Base-by-base conservation (phyloP, 495 filamentous ascomycete species). In the Aspergillus cristatus region DNA sequence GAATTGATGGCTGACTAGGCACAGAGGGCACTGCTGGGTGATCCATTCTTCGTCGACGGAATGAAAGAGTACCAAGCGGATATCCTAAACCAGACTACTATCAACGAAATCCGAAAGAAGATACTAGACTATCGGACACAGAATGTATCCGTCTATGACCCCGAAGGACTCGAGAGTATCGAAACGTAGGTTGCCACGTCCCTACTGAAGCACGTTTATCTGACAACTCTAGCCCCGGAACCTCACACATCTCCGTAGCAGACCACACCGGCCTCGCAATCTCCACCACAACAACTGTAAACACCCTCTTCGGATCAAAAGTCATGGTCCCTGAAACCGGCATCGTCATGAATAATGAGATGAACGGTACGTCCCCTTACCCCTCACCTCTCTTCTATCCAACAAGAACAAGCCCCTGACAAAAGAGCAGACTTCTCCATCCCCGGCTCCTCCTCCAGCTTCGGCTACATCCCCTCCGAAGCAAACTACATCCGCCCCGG, bases 311-410 rank as follows among this genome's bases (percentile, higher is more conserved):
- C 38, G 89, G 89, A 13, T 78, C 75, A 30, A 62, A 75, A 18
- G 45, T 94, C 25, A 76, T 94, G 62, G 79, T 87, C 1, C 86
- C 86, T 0, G 78, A 87, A 48, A 91, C 86, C 0, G 79, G 80
- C 22, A 74, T 95, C 34, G 84, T 94, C 33, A 83, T 90, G 78
- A 96, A 96, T 56, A 78, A 94, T 51, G 85, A 94, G 53, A 94
- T 94, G 88, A 84, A 94, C 53, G 84, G 83, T 72, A 56, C 45
- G 48, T 54, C 32, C 8, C 18, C 13, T 32, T 25, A 18, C 39
- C 45, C 18, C 47, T 33, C 7, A 37, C 8, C 28, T 10, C 32
- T 14, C 24, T 24, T 3, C 11, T 25, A 12, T 16, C 18, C 2
- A 12, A 26, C 5, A n/a, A 26, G 35, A 28, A 31, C 20, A 12